Base-by-base conservation (phyloP, 2,329 filamentous ascomycete species). In the Sordariomycetes sp. region DNA sequence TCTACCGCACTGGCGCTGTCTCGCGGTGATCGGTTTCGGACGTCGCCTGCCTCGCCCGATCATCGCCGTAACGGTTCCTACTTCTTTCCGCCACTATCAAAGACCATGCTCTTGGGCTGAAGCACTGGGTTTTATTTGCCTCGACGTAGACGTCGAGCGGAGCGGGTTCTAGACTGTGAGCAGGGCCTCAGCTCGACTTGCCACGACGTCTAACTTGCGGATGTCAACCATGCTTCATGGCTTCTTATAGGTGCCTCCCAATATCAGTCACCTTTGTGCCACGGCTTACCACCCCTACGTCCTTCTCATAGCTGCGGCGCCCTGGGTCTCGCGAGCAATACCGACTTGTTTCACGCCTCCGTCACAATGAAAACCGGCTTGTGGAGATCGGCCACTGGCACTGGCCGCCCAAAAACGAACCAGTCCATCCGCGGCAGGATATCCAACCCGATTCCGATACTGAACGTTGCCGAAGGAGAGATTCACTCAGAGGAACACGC, bases 391-490 rank as follows among this genome's bases (percentile, higher is more conserved):
- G 62, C 69, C 36, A 65, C 76, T 56, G 69, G 64, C 62, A 64
- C 69, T 62, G 70, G 70, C 61, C 69, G 71, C 61, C 70, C 68
- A 57, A 74, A 72, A 62, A 66, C 71, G 45, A 68, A 67, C 58
- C 69, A 73, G 62, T 76, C 76, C 36, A 77, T 84, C 60, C 77
- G 81, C 45, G 81, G 80, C 60, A 79, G 76, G 62, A 84, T 85
- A 60, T 84, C 81, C 34, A 75, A 74, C 7, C 82, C 82, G 15
- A 84, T 85, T 53, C 80, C 80, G 1, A 77, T 85, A 24, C 66
- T 70, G 20, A 70, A 67, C 58, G 64, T 70, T 8, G 61, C 72
- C 48, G 77, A 80, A 59, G 77, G 81, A 60, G 79, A 32, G 81
- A 59, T 79, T 81, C 62, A 74, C 78, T 12, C 76, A 78, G 53